A percentile compares a stretch with the other conserved stretches of the same genome.
Conservation (phyloP, 169 alveolate genomes). For the Neospora caninum region DNA sequence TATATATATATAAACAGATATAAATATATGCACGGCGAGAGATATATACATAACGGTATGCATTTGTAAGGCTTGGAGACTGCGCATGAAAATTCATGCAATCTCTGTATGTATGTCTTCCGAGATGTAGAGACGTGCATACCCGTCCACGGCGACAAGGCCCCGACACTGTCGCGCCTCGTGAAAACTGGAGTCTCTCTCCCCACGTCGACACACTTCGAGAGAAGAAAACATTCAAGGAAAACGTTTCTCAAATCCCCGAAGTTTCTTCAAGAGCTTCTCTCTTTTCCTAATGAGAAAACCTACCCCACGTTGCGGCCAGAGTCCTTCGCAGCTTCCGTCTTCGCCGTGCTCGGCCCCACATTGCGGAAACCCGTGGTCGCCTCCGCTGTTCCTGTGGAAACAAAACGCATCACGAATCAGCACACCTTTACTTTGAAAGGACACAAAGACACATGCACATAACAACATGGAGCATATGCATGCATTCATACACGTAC, state of each 20-base stretch:
- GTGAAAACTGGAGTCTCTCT: no score
- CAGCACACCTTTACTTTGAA: background rate
- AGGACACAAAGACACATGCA: background rate
- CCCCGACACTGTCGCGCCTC: no score
- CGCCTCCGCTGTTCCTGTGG: conserved; percentile 51
- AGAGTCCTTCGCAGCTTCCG: conserved; percentile 44
- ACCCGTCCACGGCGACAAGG: no score
- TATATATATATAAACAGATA: background rate
- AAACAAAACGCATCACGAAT: background rate
- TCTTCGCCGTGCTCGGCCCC: conserved; percentile 60
- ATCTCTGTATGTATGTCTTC: background rate
- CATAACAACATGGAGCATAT: background rate
- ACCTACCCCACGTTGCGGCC: conserved; percentile 11
- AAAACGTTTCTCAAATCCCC: no score
- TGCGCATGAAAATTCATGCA: no score
- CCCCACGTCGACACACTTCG: background rate
- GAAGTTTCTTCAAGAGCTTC: background rate
- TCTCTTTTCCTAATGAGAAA: background rate
- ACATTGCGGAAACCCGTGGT: conserved; percentile 50
- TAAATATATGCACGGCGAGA: background rate
- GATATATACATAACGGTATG: no score
- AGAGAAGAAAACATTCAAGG: background rate
- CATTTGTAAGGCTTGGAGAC: no score
- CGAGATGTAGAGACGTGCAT: background rate
- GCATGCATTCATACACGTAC: background rate